Percentiles rank a stretch among this genome's conserved stretches.
phyloP scores from a whole-genome alignment of 1,139 yeast genomes.

The Sugiyamaella sp. region DNA sequence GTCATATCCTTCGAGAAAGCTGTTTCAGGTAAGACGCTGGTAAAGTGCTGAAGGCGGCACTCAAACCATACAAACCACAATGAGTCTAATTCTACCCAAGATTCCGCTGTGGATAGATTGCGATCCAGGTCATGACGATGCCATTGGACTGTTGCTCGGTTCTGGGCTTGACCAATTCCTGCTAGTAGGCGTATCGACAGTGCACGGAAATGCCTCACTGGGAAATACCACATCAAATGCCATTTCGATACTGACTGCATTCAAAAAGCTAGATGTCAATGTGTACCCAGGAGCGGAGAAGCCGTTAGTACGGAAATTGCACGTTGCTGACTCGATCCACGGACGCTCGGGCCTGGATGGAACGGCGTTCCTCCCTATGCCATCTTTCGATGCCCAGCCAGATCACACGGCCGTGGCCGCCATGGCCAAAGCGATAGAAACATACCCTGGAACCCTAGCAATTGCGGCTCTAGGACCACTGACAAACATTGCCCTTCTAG shows the following conservation, averaged over 20 bases:
- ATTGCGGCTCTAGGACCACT: constrained; percentile 72
- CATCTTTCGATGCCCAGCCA: constrained; percentile 44
- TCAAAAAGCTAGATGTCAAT: constrained; percentile 52
- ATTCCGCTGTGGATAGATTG: constrained; percentile 88
- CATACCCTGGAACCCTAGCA: constrained; percentile 53
- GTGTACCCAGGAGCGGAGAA: constrained; percentile 67
- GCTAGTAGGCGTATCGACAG: constrained; percentile 76
- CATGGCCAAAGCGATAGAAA: constrained; percentile 53
- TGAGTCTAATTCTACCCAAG: constrained; percentile 20
- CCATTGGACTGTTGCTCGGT: constrained; percentile 70
- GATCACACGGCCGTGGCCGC: constrained; percentile 59
- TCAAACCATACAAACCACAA: background rate
- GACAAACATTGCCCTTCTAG: constrained; percentile 65
- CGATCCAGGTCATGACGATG: constrained; percentile 93
- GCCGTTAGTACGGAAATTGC: constrained; percentile 57
- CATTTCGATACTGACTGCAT: constrained; percentile 63
- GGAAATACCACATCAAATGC: constrained; percentile 71
- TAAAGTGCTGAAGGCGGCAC: too few relatives aligned
- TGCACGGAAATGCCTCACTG: constrained; percentile 77
- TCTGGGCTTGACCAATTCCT: constrained; percentile 60
- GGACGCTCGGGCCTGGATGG: constrained; percentile 81
- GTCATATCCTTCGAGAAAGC: too few relatives aligned
- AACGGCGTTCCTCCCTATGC: constrained; percentile 56
- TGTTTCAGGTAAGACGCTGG: too few relatives aligned
- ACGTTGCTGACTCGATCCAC: constrained; percentile 66